These are phyloP conservation scores for Claviceps sp. DNA, from an alignment of 2,329 filamentous ascomycete species.

Conservation along the genomic window DNA sequence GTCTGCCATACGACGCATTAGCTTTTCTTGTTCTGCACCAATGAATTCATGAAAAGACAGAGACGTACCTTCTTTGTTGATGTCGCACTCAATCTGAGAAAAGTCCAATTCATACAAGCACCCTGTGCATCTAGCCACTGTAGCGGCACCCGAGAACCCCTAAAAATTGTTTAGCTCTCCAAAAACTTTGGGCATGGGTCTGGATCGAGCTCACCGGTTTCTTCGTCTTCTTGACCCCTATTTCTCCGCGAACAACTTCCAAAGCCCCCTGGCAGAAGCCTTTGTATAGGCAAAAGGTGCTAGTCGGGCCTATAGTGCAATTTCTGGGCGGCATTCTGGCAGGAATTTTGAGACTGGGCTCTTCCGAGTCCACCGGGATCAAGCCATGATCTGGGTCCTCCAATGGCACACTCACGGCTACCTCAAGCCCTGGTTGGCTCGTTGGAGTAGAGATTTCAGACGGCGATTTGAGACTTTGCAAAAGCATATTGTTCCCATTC, in stretches of 20 bases:
- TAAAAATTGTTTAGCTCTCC: slow-evolving; percentile 10
- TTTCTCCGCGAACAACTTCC: slow-evolving; percentile 32
- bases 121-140: slow-evolving; percentile 37
- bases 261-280: slow-evolving; percentile 43
- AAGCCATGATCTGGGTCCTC: slow-evolving; percentile 9
- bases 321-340: slow-evolving; percentile 13
- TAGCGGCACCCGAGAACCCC: slow-evolving; percentile 27
- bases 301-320: slow-evolving; percentile 28
- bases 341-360: not conserved
- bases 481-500: not conserved
- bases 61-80: slow-evolving; percentile 30
- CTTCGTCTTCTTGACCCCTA: slow-evolving; percentile 37
- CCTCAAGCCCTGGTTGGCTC: slow-evolving; percentile 2
- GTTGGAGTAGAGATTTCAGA: not conserved
- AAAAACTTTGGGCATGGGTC: not conserved
- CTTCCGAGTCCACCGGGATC: slow-evolving; percentile 11
- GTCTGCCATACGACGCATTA: not conserved
- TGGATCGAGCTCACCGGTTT: slow-evolving; percentile 25
- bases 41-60: slow-evolving; percentile 10
- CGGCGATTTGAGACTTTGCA: not conserved
- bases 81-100: slow-evolving; percentile 36
- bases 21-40: not conserved
- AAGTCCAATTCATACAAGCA: slow-evolving; percentile 43
- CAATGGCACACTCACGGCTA: not conserved
- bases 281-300: slow-evolving; percentile 39